Evolutionary conservation across 805 yeast genomes (phyloP).

Genomic region (Lachancea sp.): DNA sequence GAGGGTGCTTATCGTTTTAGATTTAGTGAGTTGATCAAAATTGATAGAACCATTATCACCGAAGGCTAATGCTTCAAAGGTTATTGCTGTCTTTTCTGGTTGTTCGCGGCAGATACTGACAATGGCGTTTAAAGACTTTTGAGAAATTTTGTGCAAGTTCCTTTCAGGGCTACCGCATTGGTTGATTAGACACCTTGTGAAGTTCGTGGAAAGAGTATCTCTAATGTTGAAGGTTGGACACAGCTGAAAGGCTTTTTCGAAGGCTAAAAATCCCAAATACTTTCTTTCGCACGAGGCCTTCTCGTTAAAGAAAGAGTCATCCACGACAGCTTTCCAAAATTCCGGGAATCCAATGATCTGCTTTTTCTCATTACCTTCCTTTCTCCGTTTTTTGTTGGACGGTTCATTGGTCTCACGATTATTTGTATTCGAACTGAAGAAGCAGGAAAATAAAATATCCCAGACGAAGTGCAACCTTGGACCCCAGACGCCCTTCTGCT

Average conservation of each 20-base stretch:
- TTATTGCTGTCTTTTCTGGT: conserved; percentile 32
- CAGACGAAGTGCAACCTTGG: conserved; percentile 74
- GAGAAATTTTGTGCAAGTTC: conserved; percentile 60
- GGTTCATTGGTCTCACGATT: conserved; percentile 9
- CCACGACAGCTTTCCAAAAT: conserved; percentile 76
- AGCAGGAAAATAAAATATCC: conserved; percentile 44
- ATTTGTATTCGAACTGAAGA: conserved; percentile 25
- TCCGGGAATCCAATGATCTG: conserved; percentile 42
- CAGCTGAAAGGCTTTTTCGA: conserved; percentile 41
- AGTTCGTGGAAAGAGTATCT: conserved; percentile 50
- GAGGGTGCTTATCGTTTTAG: conserved; percentile 53
- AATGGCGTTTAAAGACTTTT: conserved; percentile 41
- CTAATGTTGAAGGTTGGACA: conserved; percentile 20
- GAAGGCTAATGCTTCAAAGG: conserved; percentile 33
- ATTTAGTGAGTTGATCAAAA: conserved; percentile 71
- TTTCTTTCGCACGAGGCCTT: conserved; percentile 81
- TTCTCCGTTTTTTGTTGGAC: conserved; percentile 37
- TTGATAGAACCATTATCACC: conserved; percentile 52
- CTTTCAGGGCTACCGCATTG: conserved; percentile 66
- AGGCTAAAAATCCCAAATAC: conserved; percentile 76
- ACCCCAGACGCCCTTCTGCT: conserved; percentile 64
- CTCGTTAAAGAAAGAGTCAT: conserved; percentile 70
- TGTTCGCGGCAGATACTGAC: conserved; percentile 35
- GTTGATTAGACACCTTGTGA: conserved; percentile 66
- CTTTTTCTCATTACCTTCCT: conserved; percentile 19